Evolutionary conservation across 805 yeast genomes (phyloP), one percentile per base, ranked within the genome.

Genomic region (Soucietia sequanensis): DNA sequence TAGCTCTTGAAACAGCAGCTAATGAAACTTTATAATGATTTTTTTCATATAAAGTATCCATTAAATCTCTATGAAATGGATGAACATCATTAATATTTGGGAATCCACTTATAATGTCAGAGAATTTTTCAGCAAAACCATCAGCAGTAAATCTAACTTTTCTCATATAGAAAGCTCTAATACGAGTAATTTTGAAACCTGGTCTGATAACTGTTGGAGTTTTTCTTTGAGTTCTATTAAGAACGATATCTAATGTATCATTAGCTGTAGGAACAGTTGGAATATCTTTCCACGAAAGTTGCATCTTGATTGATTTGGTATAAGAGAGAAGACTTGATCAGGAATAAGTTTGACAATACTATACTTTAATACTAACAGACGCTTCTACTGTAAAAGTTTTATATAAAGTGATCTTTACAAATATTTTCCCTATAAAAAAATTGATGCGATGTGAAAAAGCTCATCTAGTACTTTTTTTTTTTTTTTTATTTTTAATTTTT

Each of bases 151-250:
- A 93, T 55, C 85, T 86, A 42, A 93, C 99, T 59, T 93, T 93
- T 72, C 99, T 81, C 97, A 93, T 91, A 68, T 93, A 93, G 57
- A 93, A 93, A 9, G 96, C 87, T 51, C 99, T 76, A 54, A 93
- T 93, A 75, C 99, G 88, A 53, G 93, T 84, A 61, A 93, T 91
- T 59, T 86, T 84, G 73, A 90, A 93, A 39, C 98, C 98, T 13
- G 96, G 85, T 62, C 99, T 82, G 50, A 93, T 85, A 37, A 93
- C 97, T n/a, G 99, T 93, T 39, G 99, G 99, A 5, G 99, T 93
- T 69, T 93, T 93, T 70, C 99, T 81, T 71, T 93, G 99, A 1
- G 99, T 93, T 59, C 97, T 78, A 75, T 93, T 93, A 47, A 93
- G 84, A 44, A 93, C 95, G 46, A 93, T 87, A 67, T 93, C 99